Evolutionary conservation across 2,329 filamentous ascomycete species (phyloP), one percentile per base, ranked within the genome.

Genomic region (Trichoderma sp.): DNA sequence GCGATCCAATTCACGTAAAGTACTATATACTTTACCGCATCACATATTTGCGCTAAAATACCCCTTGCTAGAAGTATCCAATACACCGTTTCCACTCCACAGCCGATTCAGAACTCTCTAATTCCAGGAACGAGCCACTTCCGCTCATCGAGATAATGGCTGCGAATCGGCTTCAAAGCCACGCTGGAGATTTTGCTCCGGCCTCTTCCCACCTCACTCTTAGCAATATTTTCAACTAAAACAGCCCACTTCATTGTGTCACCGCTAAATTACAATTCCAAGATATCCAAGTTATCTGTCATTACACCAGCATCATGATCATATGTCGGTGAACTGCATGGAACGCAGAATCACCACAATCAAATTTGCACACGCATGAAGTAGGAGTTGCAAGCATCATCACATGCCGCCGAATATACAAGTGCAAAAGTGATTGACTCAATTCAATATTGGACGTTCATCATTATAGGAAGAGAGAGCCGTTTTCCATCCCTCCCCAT

Each of bases 91-190:
- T 6, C 27, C 19, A 7, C 29, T 43, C 29, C 29, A 16, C 29
- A 4, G 19, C 11, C 14, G 60, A 63, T 55, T 55, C 47, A 13
- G 31, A 31, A 31, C 35, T 24, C 14, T 52, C 27, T 33, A 24
- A 24, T 65, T 63, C 37, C 67, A 69, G 67, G 60, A 65, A 69
- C 67, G 35, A 29, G 67, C 52, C 67, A 24, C 53, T 13, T 31
- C 53, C 61, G 69, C 29, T 21, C 69, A 71, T 71, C 70, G 70
- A 67, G 57, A 37, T 37, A 43, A 47, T 24, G 37, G 70, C 68
- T 62, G 56, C 19, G n/a, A 59, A 72, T 72, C 70, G 69, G 69
- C 52, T 27, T 47, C 35, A n/a, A 29, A 56, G 13, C 49, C 31
- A 33, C 43, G 43, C 56, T 60, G 65, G 65, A 68, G 56, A 68